Evolutionary conservation across 1,284 basidiomycete species (phyloP), one percentile per base, ranked within the genome.

Genomic region (Cutaneotrichosporon dermatis): DNA sequence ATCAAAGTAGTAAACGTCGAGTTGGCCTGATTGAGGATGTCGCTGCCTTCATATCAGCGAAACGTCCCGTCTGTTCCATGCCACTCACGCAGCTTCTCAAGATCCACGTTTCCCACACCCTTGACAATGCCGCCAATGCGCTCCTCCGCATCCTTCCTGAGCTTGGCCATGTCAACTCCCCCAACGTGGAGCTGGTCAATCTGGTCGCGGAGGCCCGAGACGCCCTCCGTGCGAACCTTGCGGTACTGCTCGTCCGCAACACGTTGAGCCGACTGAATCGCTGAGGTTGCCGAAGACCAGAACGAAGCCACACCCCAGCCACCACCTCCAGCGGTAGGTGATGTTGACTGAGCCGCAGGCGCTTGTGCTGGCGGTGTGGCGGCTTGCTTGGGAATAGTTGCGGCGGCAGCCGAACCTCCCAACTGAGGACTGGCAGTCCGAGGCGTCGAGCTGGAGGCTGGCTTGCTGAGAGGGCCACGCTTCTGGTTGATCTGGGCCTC

Each of bases 401-500:
- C 25, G 25, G 25, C 25, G 25, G 25, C 25, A 25, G 25, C 25
- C 25, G 25, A 25, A 25, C 51, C 16, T 6, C 64, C 45, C 7
- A 59, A 58, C 4, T 70, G 67, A 10, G 70, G 62, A 4, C 57
- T 69, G 9, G 65, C 56, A 12, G 72, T 64, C 12, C 69, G 59
- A 1, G 66, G 68, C 16, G 61, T 46, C 15, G 62, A 37, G 4
- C 25, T 25, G 25, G 45, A 46, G 51, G 51, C 46, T 60, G 51
- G 16, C 57, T 56, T 69, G 71, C 66, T 66, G 10, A 76, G 57
- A 16, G 74, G 73, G 3, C 69, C 68, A 10, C 74, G 69, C 64
- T 92, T 92, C 82, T 90, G 89, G 0, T 90, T 92, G 68, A 95
- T 91, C 77, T 95, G 77, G 11, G 73, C 91, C 77, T 96, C 91